Evolutionary conservation across 1,284 basidiomycete genomes (phyloP), one percentile per base, ranked within the genome.

Genomic region (Ganoderma meredithae): DNA sequence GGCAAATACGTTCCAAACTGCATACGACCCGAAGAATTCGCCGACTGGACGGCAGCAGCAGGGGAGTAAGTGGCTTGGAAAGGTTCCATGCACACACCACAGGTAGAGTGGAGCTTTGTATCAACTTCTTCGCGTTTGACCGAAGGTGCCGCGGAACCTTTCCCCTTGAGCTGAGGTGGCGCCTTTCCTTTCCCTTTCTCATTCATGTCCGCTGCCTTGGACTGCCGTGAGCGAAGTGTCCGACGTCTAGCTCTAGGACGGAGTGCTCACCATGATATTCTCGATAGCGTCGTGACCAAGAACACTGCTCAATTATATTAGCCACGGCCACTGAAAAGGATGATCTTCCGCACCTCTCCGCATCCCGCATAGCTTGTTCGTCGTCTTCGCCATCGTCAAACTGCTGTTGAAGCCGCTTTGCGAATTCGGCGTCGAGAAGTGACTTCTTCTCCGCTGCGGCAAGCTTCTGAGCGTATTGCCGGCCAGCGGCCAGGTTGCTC

Each of bases 1-100:
- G 82, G 79, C 1, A 83, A 74, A 6, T 72, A 67, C 7, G 82
- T 71, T 3, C 82, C 82, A 60, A 81, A 83, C 41, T 75, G 77
- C 8, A 82, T 73, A n/a, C 76, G 76, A 6, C 63, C 71, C 3
- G 81, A 83, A 0, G 80, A 80, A 44, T 79, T 81, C 19, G 81
- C 81, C 3, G 79, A 78, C 5, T 74, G 69, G 1, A 81, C 71
- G 0, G 81, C 81, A 6, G 73, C 71, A 25, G 80, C 70, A 1
- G 82, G 82, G 5, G 81, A 81, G 65, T 81, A 67, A 0, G 81
- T 81, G 12, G 69, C 69, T 49, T 80, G 78, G 67, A 82, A 81
- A 3, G 78, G 67, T 53, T 83, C 82, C 67, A 82, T 75, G 74
- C 82, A 83, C 52, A 83, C 83, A 4, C 81, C 81, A 63, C 82